phyloP scores from a whole-genome alignment of 139 green algal species.

The Asterochloris sp. region DNA sequence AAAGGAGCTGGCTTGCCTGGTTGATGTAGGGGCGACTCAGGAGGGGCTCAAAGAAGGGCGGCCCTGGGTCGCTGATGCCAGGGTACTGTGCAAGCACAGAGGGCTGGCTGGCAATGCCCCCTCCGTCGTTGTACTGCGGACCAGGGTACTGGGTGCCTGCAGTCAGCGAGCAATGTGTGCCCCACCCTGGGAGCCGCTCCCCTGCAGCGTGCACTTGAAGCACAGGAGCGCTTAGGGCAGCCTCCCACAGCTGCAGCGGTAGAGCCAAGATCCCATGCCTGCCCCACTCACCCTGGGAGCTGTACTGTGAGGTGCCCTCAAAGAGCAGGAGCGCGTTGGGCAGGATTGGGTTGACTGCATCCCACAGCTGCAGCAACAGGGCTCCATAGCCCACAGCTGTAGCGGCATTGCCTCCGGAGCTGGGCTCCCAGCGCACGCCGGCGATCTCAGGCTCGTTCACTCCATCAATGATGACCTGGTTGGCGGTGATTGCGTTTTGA shows the following conservation, averaged over 20 bases:
- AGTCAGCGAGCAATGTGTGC: no score
- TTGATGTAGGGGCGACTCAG: not conserved
- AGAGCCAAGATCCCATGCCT: no score
- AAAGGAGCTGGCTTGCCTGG: not conserved
- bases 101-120: conserved; percentile 6
- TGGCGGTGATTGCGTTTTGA: not conserved
- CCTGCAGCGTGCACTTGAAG: no score
- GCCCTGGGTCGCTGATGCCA: conserved; percentile 9
- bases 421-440: conserved; percentile 12
- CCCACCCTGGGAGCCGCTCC: no score
- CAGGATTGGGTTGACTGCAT: conserved; percentile 28
- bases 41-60: conserved; percentile 4
- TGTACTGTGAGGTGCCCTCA: conserved; percentile 3
- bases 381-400: conserved; percentile 6
- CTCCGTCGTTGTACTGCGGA: not conserved
- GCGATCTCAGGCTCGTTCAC: conserved; percentile 1
- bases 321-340: conserved; percentile 22
- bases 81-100: not conserved
- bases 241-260: no score
- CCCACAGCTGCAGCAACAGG: conserved; percentile 37
- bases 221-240: no score
- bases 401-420: no score
- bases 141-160: not conserved
- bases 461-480: conserved; percentile 12
- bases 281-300: no score